phyloP scores from a whole-genome alignment of 441 rosid genomes.

The Adansonia madagascariensis region DNA sequence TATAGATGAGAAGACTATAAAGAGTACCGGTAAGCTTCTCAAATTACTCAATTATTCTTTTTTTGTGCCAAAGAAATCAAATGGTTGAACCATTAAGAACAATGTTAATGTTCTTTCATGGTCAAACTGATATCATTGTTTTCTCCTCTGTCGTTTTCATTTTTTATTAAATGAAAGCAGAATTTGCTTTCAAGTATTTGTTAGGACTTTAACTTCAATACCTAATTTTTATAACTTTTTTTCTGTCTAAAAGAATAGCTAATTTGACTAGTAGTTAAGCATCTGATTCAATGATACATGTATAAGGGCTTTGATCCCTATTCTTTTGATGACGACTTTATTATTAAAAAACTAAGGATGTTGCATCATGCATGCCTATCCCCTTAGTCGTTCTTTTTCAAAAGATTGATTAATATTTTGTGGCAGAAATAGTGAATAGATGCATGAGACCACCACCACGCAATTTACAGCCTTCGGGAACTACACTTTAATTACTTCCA shows the following conservation, averaged over 20 bases:
- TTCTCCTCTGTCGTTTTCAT: not conserved
- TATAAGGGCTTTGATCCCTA: not conserved
- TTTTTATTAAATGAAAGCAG: not conserved
- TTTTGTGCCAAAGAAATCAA: not conserved
- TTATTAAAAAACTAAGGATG: not conserved
- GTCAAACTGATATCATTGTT: not conserved
- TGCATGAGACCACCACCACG: not conserved
- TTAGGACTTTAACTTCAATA: not conserved
- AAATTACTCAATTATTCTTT: not conserved
- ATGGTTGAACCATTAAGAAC: not conserved
- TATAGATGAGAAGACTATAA: constrained; percentile 45
- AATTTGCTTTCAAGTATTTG: not conserved
- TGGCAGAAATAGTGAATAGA: constrained; percentile 2
- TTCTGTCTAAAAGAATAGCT: not conserved
- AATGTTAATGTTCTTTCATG: not conserved
- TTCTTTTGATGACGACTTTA: not conserved
- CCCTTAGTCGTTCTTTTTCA: not conserved
- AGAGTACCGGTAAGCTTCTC: constrained; percentile 40
- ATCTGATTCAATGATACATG: not conserved
- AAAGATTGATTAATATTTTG: not conserved
- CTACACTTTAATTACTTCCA: not conserved
- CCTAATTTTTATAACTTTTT: not conserved
- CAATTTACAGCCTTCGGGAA: not conserved
- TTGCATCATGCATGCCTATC: not conserved
- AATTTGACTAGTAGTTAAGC: not conserved